A percentile compares a stretch with the other conserved stretches of the same genome.
These are phyloP conservation scores for Coffea humblotiana DNA, from an alignment of 305 asterid genomes.

Conservation along the genomic window DNA sequence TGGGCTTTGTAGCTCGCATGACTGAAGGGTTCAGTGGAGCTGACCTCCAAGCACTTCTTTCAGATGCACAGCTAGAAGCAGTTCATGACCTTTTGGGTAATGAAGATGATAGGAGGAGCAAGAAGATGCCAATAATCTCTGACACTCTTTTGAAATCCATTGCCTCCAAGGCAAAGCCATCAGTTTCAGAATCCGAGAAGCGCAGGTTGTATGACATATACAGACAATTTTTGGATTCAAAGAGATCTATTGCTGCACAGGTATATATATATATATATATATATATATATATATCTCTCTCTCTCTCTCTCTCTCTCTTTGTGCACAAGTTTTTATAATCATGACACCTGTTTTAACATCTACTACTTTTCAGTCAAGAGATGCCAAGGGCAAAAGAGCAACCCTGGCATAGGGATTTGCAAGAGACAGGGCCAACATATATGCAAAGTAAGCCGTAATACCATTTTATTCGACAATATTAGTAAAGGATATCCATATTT, in stretches of 20 bases:
- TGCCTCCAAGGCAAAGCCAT: conserved; percentile 74
- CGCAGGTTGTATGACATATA: conserved; percentile 69
- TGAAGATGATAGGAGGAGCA: conserved; percentile 37
- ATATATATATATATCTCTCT: conserved; percentile 29
- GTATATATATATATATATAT: too few relatives aligned
- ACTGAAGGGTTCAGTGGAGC: conserved; percentile 98
- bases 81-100: conserved; percentile 67
- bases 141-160: conserved; percentile 55
- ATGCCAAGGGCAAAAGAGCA: conserved; percentile 32
- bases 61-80: conserved; percentile 92
- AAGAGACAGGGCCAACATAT: neutral
- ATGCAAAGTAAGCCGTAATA: neutral
- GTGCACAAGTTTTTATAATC: neutral
- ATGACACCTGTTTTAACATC: neutral
- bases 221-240: conserved; percentile 85
- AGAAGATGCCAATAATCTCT: conserved; percentile 65
- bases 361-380: conserved; percentile 26
- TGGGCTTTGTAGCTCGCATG: conserved; percentile 55
- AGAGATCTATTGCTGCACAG: conserved; percentile 66
- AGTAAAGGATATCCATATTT: neutral
- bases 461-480: neutral
- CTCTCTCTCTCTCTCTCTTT: conserved; percentile 17
- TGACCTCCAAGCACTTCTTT: conserved; percentile 91
- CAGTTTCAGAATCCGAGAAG: conserved; percentile 85
- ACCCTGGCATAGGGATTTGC: conserved; percentile 22